Conservation (phyloP, 2,329 filamentous ascomycete species). For the Neofusicoccum ribis region DNA sequence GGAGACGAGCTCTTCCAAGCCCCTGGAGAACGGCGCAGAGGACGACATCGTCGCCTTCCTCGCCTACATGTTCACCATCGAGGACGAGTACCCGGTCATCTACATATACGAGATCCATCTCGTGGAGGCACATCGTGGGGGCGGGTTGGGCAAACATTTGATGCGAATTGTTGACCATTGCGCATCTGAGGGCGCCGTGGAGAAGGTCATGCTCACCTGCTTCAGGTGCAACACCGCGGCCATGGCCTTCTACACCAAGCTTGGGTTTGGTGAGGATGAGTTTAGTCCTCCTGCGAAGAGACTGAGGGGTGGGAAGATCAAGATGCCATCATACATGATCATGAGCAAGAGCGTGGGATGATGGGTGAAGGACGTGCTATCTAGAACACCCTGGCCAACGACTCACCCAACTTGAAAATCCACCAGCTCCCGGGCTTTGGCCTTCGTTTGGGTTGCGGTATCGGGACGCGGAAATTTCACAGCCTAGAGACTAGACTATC, state of each 20-base stretch:
- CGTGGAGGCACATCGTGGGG: conserved; percentile 56
- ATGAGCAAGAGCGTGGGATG: conserved; percentile 46
- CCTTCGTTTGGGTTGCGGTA: too few relatives aligned
- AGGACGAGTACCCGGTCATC: conserved; percentile 62
- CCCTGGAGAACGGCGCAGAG: neutral
- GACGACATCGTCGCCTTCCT: conserved; percentile 44
- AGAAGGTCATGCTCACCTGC: conserved; percentile 74
- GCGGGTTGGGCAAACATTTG: conserved; percentile 61
- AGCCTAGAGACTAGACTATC: too few relatives aligned
- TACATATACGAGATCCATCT: conserved; percentile 83
- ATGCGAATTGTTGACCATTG: conserved; percentile 58
- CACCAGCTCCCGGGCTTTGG: neutral
- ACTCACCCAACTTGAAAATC: too few relatives aligned
- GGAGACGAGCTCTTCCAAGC: neutral
- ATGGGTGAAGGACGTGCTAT: neutral
- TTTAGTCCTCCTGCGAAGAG: conserved; percentile 52
- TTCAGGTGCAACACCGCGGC: conserved; percentile 63
- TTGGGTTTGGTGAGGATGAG: conserved; percentile 58
- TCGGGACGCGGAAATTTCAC: too few relatives aligned
- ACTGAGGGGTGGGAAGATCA: conserved; percentile 51
- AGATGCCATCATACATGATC: conserved; percentile 54
- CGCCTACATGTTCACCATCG: conserved; percentile 69
- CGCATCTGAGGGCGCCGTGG: conserved; percentile 56
- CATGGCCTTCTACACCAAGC: conserved; percentile 60
- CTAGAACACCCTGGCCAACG: too few relatives aligned